Percentiles rank a stretch among this genome's conserved stretches.
Conservation (phyloP, 768 basidiomycete species). For the Phylloporus scabripes region DNA sequence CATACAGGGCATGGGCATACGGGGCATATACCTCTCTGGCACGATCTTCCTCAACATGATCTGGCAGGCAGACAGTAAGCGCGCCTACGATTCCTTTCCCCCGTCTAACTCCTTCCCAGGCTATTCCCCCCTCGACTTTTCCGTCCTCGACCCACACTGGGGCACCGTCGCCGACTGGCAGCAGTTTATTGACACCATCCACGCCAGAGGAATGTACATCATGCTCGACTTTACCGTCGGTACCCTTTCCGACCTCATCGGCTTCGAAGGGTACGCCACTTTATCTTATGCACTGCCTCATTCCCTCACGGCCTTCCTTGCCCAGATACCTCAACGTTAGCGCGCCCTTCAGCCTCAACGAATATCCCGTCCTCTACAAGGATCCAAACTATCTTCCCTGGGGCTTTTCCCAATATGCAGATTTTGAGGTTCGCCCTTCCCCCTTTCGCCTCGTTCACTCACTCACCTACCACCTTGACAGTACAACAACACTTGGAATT, state of each 20-base stretch:
- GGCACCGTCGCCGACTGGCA: slow-evolving; percentile 81
- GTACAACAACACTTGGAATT: slow-evolving; percentile 66
- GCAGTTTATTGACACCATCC: slow-evolving; percentile 66
- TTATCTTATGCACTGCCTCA: slow-evolving; percentile 3
- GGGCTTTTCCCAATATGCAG: slow-evolving; percentile 80
- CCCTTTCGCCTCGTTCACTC: neutral
- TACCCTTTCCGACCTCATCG: slow-evolving; percentile 85
- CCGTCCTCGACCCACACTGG: slow-evolving; percentile 89
- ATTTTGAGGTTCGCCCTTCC: slow-evolving; percentile 55
- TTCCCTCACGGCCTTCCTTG: slow-evolving; percentile 9
- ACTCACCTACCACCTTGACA: slow-evolving; percentile 24
- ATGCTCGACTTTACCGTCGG: slow-evolving; percentile 94
- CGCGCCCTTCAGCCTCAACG: slow-evolving; percentile 71
- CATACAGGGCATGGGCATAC: slow-evolving; percentile 82
- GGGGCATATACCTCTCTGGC: slow-evolving; percentile 84
- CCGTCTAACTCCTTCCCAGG: slow-evolving; percentile 34
- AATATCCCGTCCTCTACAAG: slow-evolving; percentile 75
- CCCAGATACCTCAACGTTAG: slow-evolving; percentile 65
- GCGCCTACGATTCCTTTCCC: neutral
- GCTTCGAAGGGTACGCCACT: slow-evolving; percentile 65
- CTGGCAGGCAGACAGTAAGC: slow-evolving; percentile 95
- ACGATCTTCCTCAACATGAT: slow-evolving; percentile 93
- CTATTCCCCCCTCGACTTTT: slow-evolving; percentile 91
- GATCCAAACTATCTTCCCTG: slow-evolving; percentile 72
- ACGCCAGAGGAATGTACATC: slow-evolving; percentile 81